Percentiles rank a stretch among this genome's conserved stretches.
Conservation (phyloP, 345 rosid genomes). For the Sonneratia caseolaris region DNA sequence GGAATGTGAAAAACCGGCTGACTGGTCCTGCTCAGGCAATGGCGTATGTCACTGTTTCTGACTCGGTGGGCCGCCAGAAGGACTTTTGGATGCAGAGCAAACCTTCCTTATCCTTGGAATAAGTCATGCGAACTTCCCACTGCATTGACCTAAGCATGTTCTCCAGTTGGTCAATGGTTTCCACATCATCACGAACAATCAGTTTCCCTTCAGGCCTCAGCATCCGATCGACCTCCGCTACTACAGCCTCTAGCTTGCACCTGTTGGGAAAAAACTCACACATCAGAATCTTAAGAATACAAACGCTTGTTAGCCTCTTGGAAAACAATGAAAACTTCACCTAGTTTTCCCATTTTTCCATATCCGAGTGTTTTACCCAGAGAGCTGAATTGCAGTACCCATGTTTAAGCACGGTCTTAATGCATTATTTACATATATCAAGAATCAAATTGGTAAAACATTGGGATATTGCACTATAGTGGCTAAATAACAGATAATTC, state of each 20-base stretch:
- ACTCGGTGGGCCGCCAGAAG: constrained; percentile 68
- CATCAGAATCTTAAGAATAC: neutral
- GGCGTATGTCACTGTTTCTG: constrained; percentile 50
- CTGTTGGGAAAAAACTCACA: constrained; percentile 18
- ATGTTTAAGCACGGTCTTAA: too few relatives aligned
- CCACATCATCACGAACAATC: constrained; percentile 59
- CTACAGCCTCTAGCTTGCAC: constrained; percentile 53
- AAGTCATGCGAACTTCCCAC: constrained; percentile 79
- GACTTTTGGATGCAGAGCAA: constrained; percentile 79
- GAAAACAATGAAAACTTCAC: too few relatives aligned
- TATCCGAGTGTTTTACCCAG: too few relatives aligned
- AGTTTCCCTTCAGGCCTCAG: constrained; percentile 84
- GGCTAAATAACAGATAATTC: too few relatives aligned
- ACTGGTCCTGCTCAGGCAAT: constrained; percentile 22
- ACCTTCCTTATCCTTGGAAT: constrained; percentile 68
- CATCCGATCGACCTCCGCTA: constrained; percentile 82
- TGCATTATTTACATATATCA: neutral
- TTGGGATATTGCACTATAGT: too few relatives aligned
- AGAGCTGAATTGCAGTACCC: too few relatives aligned
- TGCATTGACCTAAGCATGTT: constrained; percentile 46
- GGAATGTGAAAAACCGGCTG: neutral
- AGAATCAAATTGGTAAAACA: neutral
- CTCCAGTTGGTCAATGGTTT: constrained; percentile 56
- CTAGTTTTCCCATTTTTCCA: too few relatives aligned
- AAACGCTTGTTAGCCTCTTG: too few relatives aligned